These are phyloP conservation scores for Liriodendron chinense DNA, from an alignment of 164 flowering plant genomes.

Conservation along the genomic window DNA sequence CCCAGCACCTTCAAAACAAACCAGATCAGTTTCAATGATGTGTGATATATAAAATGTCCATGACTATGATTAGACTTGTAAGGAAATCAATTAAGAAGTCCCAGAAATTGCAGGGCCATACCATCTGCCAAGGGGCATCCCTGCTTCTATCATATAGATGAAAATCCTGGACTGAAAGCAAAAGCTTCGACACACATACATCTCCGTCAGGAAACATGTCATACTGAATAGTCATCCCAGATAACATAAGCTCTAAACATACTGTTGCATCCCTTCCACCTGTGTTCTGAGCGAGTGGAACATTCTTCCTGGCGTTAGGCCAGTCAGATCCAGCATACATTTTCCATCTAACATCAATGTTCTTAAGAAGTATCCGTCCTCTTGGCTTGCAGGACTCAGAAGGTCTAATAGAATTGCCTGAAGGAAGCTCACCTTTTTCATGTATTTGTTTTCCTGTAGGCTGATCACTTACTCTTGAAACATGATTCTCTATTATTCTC, in stretches of 20 bases:
- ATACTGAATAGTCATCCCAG: conserved; percentile 55
- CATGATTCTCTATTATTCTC: conserved; percentile 69
- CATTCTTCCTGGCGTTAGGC: conserved; percentile 29
- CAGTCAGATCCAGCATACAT: conserved; percentile 87
- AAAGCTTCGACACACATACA: conserved; percentile 52
- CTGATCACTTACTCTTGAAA: conserved; percentile 30
- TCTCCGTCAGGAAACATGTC: conserved; percentile 66
- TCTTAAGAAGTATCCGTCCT: conserved; percentile 59
- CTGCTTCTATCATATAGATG: conserved; percentile 67
- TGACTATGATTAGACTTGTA: too few species aligned
- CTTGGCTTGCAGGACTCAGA: conserved; percentile 33
- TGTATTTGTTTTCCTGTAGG: conserved; percentile 14
- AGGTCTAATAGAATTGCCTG: conserved; percentile 13
- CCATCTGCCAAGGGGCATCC: conserved; percentile 92
- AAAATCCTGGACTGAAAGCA: conserved; percentile 70
- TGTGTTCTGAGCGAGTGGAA: conserved; percentile 12
- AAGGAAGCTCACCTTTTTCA: conserved; percentile 23
- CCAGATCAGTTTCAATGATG: conserved; percentile 1
- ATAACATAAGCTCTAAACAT: conserved; percentile 66
- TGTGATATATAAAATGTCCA: not conserved
- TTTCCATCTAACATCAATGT: conserved; percentile 65
- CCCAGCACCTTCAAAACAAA: conserved; percentile 63
- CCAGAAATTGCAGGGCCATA: conserved; percentile 18
- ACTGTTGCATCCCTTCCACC: conserved; percentile 52
- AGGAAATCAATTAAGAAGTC: not conserved